Conservation (phyloP, 164 flowering plant genomes). For the Chimonanthus praecox region DNA sequence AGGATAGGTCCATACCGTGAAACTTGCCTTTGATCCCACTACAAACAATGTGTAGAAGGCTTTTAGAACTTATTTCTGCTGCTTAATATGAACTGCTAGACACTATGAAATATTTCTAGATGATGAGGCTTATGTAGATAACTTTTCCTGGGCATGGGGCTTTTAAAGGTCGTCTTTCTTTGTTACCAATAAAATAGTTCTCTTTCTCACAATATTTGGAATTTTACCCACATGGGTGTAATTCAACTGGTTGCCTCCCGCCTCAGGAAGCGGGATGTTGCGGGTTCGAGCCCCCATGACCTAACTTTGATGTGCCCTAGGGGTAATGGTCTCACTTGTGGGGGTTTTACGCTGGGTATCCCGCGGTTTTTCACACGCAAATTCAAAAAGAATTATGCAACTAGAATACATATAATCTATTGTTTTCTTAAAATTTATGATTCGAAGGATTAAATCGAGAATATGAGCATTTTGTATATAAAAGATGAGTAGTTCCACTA, state of each 20-base stretch:
- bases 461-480: neutral
- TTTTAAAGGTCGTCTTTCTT: neutral
- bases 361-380: no score
- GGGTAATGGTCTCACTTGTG: no score
- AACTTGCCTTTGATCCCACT: neutral
- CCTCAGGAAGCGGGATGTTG: no score
- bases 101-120: neutral
- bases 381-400: no score
- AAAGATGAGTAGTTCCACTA: neutral
- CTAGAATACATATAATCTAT: no score
- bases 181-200: neutral
- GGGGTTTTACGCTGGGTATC: no score
- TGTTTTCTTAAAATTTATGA: no score
- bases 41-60: neutral
- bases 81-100: neutral
- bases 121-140: neutral
- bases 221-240: no score
- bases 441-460: neutral
- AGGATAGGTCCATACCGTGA: neutral
- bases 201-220: neutral
- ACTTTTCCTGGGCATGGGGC: neutral
- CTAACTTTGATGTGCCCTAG: no score
- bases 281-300: no score
- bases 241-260: no score
- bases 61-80: neutral